phyloP scores from a whole-genome alignment of 2,329 filamentous ascomycete species.

The Lomentospora prolificans region DNA sequence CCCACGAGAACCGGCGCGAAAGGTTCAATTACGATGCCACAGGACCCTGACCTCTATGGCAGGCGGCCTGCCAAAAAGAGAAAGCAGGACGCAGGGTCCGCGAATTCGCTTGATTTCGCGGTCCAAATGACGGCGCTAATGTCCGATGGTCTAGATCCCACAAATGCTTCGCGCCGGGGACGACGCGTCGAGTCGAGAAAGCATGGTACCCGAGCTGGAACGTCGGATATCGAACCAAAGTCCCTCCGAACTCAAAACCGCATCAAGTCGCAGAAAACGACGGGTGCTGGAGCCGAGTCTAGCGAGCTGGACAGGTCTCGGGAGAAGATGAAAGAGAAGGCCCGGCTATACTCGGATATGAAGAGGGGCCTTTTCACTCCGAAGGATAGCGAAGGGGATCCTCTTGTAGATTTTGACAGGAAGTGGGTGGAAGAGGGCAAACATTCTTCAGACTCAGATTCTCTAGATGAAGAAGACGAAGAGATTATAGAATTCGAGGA shows the following conservation, averaged over 20 bases:
- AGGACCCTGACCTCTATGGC: conserved; percentile 68
- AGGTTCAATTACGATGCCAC: conserved; percentile 41
- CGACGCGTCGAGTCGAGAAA: conserved; percentile 21
- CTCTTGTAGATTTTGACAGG: conserved; percentile 84
- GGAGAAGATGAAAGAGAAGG: conserved; percentile 83
- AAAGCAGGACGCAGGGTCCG: conserved; percentile 60
- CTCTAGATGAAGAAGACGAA: conserved; percentile 28
- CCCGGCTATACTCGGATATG: conserved; percentile 76
- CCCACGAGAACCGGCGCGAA: too few relatives aligned
- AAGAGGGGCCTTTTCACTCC: conserved; percentile 79
- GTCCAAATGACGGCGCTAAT: conserved; percentile 79
- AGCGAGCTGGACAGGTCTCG: conserved; percentile 61
- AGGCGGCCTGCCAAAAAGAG: conserved; percentile 59
- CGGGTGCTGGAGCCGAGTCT: background rate
- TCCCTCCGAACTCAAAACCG: background rate
- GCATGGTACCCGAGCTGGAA: background rate
- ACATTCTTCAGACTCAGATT: conserved; percentile 26
- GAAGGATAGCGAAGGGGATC: conserved; percentile 52
- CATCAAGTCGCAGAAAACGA: background rate
- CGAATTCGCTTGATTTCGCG: conserved; percentile 72
- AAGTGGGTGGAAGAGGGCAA: conserved; percentile 72
- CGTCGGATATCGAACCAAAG: background rate
- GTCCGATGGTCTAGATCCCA: conserved; percentile 36
- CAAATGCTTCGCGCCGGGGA: conserved; percentile 27
- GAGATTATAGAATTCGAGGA: conserved; percentile 81